These are phyloP conservation scores for Pyronema omphalodes DNA, from an alignment of 495 filamentous ascomycete species.

Conservation along the genomic window DNA sequence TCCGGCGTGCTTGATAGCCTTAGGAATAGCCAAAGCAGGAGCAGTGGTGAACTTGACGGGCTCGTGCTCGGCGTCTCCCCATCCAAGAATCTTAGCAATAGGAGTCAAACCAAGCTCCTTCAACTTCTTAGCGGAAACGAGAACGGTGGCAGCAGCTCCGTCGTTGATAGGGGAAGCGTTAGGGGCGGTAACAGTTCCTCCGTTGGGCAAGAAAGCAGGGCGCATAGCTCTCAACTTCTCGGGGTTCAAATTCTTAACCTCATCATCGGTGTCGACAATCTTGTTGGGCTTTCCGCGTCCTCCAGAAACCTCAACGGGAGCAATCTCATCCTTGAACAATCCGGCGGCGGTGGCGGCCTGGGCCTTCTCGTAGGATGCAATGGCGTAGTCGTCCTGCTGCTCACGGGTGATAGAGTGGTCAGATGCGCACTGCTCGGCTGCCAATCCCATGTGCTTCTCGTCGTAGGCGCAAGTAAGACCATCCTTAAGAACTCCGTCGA, in stretches of 20 bases:
- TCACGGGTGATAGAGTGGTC: conserved; percentile 68
- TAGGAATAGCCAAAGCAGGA: conserved; percentile 86
- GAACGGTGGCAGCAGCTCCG: conserved; percentile 72
- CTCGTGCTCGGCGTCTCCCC: conserved; percentile 80
- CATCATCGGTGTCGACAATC: conserved; percentile 70
- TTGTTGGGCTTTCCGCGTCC: conserved; percentile 78
- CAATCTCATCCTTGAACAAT: conserved; percentile 67
- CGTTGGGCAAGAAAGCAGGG: conserved; percentile 64
- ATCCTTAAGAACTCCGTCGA: conserved; percentile 84
- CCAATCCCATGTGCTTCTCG: conserved; percentile 82
- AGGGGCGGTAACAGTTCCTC: conserved; percentile 86
- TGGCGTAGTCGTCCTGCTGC: conserved; percentile 83
- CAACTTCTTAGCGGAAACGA: conserved; percentile 77
- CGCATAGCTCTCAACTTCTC: conserved; percentile 72
- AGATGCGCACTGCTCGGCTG: conserved; percentile 75
- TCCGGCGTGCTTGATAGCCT: conserved; percentile 82
- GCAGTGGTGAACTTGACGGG: conserved; percentile 92
- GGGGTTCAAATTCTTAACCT: conserved; percentile 92
- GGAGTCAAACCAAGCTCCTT: conserved; percentile 78
- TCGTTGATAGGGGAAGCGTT: conserved; percentile 95
- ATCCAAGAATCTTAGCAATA: conserved; percentile 85
- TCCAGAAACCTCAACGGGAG: conserved; percentile 69
- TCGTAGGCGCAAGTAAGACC: conserved; percentile 81
- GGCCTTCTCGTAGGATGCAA: conserved; percentile 76
- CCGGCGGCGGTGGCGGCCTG: conserved; percentile 65